Evolutionary conservation across 1,284 basidiomycete species (phyloP), one percentile per base, ranked within the genome.

Genomic region (Austroboletus novae-zelandiae): DNA sequence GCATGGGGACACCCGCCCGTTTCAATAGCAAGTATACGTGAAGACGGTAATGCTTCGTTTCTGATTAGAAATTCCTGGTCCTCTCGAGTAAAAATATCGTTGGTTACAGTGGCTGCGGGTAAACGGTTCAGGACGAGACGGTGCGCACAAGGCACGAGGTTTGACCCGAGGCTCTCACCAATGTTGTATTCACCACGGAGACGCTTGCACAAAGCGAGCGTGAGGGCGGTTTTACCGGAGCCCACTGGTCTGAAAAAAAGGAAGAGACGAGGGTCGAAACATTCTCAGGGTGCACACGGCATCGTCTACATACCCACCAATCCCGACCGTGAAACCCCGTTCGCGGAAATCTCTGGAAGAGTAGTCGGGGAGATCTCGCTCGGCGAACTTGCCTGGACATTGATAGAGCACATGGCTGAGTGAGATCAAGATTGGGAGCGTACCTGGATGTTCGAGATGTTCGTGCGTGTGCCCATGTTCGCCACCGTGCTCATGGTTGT

Each of bases 21-120:
- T 74, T 99, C 96, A 59, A 99, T 97, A 0, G 97, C 94, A 20
- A 93, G 83, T 61, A 99, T 98, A 37, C 96, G 87, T 34, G 83
- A 83, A 3, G 86, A 71, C 0, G 90, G 86, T 4, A 99, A 81
- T 0, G 96, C 96, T 48, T 89, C 80, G 72, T 98, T 93, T 59
- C 84, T 86, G 65, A 98, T 96, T 34, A 99, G 76, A 70, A 99
- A 99, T 67, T 99, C 95, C 68, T 97, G 94, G 67, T 99, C 96
- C 70, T 99, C 96, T 23, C 87, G 81, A 36, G 96, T 99, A 72
- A 98, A 97, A 65, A 98, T 98, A 71, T 98, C 94, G 71, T 98
- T 98, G 9, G 94, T 97, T 15, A 95, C 91, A 3, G 92, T 92
- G 30, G 90, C 93, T 96, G 54, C n/a, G 47, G 47, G 45, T 31